A percentile compares a stretch with the other conserved stretches of the same genome.
Conservation (phyloP, 2,329 filamentous ascomycete genomes). For the Trichoderma koningiopsis region DNA sequence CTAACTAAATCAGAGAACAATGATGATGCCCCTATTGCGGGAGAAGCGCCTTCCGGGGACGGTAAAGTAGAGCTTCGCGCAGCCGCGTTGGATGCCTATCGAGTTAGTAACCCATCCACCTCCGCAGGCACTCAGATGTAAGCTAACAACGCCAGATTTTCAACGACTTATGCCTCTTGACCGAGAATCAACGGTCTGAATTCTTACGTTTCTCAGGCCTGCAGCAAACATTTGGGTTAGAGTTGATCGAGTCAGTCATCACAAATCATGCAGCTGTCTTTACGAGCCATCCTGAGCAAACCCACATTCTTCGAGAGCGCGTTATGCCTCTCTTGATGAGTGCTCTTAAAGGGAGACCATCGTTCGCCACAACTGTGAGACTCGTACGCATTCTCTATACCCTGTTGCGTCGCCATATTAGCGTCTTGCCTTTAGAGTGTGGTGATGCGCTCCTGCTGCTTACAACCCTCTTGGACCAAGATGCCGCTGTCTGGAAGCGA, state of each 20-base stretch:
- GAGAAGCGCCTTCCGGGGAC: constrained; percentile 68
- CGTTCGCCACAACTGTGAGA: constrained; percentile 80
- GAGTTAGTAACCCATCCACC: constrained; percentile 48
- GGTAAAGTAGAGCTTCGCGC: constrained; percentile 67
- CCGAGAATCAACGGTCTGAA: constrained; percentile 79
- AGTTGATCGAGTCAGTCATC: constrained; percentile 88
- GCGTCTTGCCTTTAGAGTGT: constrained; percentile 74
- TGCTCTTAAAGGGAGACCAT: constrained; percentile 73
- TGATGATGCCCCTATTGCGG: constrained; percentile 59
- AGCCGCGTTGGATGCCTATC: constrained; percentile 83
- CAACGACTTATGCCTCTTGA: constrained; percentile 84
- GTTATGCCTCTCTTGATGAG: constrained; percentile 83
- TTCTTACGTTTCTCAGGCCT: constrained; percentile 80
- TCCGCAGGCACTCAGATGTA: too few species aligned
- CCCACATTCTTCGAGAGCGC: constrained; percentile 72
- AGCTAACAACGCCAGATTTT: constrained; percentile 62
- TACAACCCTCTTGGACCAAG: constrained; percentile 85
- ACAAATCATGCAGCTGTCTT: constrained; percentile 85
- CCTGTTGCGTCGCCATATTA: constrained; percentile 75
- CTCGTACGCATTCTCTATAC: constrained; percentile 82
- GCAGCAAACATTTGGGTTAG: constrained; percentile 80
- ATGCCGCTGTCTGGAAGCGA: constrained; percentile 81
- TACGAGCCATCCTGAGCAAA: constrained; percentile 75
- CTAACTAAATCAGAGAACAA: constrained; percentile 39
- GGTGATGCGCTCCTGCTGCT: constrained; percentile 80